Evolutionary conservation across 2,329 filamentous ascomycete genomes (phyloP).

Genomic region (Xylaria arbuscula): DNA sequence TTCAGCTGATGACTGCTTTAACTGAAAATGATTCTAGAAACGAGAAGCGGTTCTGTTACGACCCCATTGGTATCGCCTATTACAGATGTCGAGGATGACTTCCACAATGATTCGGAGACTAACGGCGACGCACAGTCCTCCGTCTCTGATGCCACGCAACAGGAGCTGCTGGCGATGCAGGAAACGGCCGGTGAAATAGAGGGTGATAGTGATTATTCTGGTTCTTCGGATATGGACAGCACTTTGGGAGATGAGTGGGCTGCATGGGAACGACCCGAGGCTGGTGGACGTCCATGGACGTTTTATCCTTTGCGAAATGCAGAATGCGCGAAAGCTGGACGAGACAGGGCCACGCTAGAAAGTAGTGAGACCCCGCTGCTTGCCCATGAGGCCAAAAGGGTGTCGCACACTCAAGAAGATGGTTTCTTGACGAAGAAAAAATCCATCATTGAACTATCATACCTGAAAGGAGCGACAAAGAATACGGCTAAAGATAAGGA

Average conservation of each 20-base stretch:
- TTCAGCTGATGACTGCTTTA: neutral
- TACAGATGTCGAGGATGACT: neutral
- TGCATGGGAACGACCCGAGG: slow-evolving; percentile 28
- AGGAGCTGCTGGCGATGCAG: slow-evolving; percentile 33
- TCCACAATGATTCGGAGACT: slow-evolving; percentile 16
- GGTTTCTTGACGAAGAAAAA: too few species aligned
- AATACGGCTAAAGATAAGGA: neutral
- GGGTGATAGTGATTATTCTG: slow-evolving; percentile 45
- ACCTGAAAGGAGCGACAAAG: neutral
- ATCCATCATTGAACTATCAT: neutral
- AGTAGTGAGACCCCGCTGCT: neutral
- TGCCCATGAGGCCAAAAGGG: slow-evolving; percentile 13
- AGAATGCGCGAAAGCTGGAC: neutral
- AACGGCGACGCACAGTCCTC: slow-evolving; percentile 13
- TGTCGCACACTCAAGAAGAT: slow-evolving; percentile 16
- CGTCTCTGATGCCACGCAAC: slow-evolving; percentile 35
- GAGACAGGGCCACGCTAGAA: neutral
- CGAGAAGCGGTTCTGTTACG: neutral
- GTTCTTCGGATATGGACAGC: slow-evolving; percentile 34
- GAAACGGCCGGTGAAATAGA: slow-evolving; percentile 44
- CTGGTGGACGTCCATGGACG: slow-evolving; percentile 40
- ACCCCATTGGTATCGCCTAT: slow-evolving; percentile 5
- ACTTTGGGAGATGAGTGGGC: slow-evolving; percentile 34
- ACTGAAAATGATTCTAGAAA: neutral
- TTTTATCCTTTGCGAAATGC: slow-evolving; percentile 40